These are phyloP conservation scores for Ophidiomyces ophidiicola DNA, from an alignment of 2,329 filamentous ascomycete species.

Conservation along the genomic window DNA sequence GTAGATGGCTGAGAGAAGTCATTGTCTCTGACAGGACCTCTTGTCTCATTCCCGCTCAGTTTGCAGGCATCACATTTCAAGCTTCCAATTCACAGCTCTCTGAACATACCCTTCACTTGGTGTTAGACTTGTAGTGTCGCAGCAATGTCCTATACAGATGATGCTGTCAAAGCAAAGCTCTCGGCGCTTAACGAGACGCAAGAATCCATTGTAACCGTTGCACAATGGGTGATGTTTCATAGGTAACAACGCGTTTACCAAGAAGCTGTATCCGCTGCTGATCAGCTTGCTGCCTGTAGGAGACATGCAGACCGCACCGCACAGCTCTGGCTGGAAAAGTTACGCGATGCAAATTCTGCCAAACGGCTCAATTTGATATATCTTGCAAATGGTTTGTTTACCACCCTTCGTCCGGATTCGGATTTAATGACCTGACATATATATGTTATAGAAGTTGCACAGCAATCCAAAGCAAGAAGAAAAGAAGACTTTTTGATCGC, in stretches of 20 bases:
- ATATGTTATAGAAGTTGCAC: constrained; percentile 61
- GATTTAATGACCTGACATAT: constrained; percentile 4
- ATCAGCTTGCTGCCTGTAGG: constrained; percentile 36
- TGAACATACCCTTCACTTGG: neutral
- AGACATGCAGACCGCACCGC: constrained; percentile 86
- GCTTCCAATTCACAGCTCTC: neutral
- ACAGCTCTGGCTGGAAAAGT: constrained; percentile 76
- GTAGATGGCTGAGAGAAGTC: neutral
- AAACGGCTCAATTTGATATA: constrained; percentile 89
- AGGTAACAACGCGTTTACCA: constrained; percentile 51
- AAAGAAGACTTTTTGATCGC: constrained; percentile 88
- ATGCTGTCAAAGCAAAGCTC: constrained; percentile 87
- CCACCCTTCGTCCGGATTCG: neutral
- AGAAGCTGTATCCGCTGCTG: neutral
- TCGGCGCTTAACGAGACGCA: constrained; percentile 94
- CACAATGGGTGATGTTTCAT: constrained; percentile 99
- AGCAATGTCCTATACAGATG: constrained; percentile 85
- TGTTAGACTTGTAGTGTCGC: neutral
- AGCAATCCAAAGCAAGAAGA: constrained; percentile 84
- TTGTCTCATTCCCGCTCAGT: neutral
- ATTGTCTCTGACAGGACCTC: neutral
- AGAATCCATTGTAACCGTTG: constrained; percentile 89
- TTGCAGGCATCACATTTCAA: too few relatives aligned
- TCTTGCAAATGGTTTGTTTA: constrained; percentile 69
- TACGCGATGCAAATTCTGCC: constrained; percentile 74